Percentiles rank a stretch among this genome's conserved stretches.
Evolutionary conservation across 495 filamentous ascomycete genomes (phyloP).

Genomic region (Aspergillus hancockii): DNA sequence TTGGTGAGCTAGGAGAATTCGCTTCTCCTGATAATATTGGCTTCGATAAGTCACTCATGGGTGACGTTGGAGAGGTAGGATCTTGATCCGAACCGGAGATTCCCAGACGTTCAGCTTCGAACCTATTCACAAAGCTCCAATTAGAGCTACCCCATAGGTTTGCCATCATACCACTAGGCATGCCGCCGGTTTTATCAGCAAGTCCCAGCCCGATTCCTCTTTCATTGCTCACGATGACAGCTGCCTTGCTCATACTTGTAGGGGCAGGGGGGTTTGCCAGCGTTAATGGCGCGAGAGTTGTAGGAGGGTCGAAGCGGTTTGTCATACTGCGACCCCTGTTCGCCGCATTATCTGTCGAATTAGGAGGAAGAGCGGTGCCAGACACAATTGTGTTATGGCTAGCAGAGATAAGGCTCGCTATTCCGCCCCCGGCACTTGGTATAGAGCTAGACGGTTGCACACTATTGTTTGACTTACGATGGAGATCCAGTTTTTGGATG

Average conservation of each 20-base stretch:
- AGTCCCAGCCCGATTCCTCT: constrained; percentile 60
- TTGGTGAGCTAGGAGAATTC: constrained; percentile 17
- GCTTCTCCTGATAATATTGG: constrained; percentile 21
- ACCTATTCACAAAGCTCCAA: constrained; percentile 73
- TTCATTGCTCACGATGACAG: constrained; percentile 79
- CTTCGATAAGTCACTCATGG: constrained; percentile 33
- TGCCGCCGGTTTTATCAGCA: constrained; percentile 62
- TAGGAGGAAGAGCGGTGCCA: constrained; percentile 41
- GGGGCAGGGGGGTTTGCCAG: constrained; percentile 82
- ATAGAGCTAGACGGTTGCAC: constrained; percentile 36
- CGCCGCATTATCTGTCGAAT: constrained; percentile 30
- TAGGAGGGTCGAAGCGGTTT: constrained; percentile 47
- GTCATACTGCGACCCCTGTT: constrained; percentile 35
- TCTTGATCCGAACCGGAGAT: constrained; percentile 40
- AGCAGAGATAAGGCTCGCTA: constrained; percentile 83
- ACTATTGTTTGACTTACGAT: constrained; percentile 70
- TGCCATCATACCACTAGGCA: constrained; percentile 83
- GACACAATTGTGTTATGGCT: constrained; percentile 77
- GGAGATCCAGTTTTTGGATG: constrained; percentile 89
- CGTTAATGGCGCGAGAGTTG: constrained; percentile 78
- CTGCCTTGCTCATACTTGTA: constrained; percentile 84
- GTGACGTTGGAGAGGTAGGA: constrained; percentile 26
- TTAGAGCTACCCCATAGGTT: constrained; percentile 90
- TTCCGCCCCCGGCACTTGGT: constrained; percentile 61
- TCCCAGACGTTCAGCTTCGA: constrained; percentile 58